Percentiles rank a stretch among this genome's conserved stretches.
phyloP scores from a whole-genome alignment of 2,329 filamentous ascomycete species.

The Emmonsiellopsis sp. region DNA sequence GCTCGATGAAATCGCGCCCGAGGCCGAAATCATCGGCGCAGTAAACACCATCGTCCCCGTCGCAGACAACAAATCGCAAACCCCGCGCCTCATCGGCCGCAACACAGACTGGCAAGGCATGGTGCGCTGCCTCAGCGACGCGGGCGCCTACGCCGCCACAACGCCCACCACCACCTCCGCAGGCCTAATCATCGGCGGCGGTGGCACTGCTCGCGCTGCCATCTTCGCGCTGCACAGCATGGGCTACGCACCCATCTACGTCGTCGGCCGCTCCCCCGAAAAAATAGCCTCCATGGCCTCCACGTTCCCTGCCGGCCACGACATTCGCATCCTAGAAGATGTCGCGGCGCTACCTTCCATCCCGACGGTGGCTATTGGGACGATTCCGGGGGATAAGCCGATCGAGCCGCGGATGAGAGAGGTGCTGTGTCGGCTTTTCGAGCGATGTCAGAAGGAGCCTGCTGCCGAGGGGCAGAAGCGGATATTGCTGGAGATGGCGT shows the following conservation, averaged over 20 bases:
- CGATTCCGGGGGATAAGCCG: slow-evolving; percentile 78
- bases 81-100: slow-evolving; percentile 59
- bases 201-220: slow-evolving; percentile 84
- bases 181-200: slow-evolving; percentile 79
- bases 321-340: slow-evolving; percentile 54
- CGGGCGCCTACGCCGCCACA: slow-evolving; percentile 46
- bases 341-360: slow-evolving; percentile 43
- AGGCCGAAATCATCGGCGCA: slow-evolving; percentile 76
- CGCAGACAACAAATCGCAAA: slow-evolving; percentile 32
- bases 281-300: slow-evolving; percentile 60
- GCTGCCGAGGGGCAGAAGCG: slow-evolving; percentile 33
- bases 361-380: slow-evolving; percentile 71
- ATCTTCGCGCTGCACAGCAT: slow-evolving; percentile 80
- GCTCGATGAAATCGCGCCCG: slow-evolving; percentile 68
- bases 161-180: slow-evolving; percentile 32
- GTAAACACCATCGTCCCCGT: slow-evolving; percentile 84
- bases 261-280: slow-evolving; percentile 64
- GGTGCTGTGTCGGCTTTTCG: slow-evolving; percentile 47
- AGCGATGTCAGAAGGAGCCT: slow-evolving; percentile 16
- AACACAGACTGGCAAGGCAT: slow-evolving; percentile 98
- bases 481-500: slow-evolving; percentile 88
- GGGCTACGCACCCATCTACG: slow-evolving; percentile 75
- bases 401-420: slow-evolving; percentile 64
- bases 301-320: slow-evolving; percentile 65
- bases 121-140: slow-evolving; percentile 63